Evolutionary conservation across 208 protist genomes (phyloP), one percentile per base, ranked within the genome.

Genomic region (Perkinsela sp.): DNA sequence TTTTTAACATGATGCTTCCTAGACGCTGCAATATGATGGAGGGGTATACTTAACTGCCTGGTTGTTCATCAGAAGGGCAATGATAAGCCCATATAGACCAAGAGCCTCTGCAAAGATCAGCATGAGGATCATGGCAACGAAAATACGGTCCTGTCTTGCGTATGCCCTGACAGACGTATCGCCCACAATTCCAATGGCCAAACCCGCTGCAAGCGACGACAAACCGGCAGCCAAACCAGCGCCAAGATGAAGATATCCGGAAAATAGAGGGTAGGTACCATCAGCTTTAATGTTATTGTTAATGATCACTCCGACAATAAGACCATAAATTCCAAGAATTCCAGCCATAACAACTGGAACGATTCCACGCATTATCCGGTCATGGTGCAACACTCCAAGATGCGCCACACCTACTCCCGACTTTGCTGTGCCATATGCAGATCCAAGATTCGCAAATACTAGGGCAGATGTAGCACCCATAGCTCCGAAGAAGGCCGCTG

Each of bases 291-390:
- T 86, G 71, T 86, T 86, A 69, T 86, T 85, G 72, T 84, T 85
- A 77, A 92, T 95, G 76, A 99, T 97, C 31, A 99, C 93, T 74
- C 90, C 84, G 70, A 98, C 92, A 74, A 99, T 97, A 31, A 99
- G 84, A 68, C 97, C 97, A 78, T 99, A 99, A 74, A 99, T 99
- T 80, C 94, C 96, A 70, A 99, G 84, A 75, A 99, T 95, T 82
- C 84, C 96, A 71, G 86, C 88, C 86, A 93, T 92, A 67, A 93
- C 82, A 68, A 91, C 83, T 30, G 88, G 86, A 68, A 92, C 83
- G 68, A 90, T 92, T 72, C 83, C 83, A 67, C 85, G 80, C 90
- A 96, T 96, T 70, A 96, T 92, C 22, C 91, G 77, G 65, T 95
- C 87, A 2, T 86, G 92, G 71, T 89, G 78, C 71, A 94, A 83